Base-by-base conservation (phyloP, 108 stramenopile species). In the Chaetoceros tenuissimus region DNA sequence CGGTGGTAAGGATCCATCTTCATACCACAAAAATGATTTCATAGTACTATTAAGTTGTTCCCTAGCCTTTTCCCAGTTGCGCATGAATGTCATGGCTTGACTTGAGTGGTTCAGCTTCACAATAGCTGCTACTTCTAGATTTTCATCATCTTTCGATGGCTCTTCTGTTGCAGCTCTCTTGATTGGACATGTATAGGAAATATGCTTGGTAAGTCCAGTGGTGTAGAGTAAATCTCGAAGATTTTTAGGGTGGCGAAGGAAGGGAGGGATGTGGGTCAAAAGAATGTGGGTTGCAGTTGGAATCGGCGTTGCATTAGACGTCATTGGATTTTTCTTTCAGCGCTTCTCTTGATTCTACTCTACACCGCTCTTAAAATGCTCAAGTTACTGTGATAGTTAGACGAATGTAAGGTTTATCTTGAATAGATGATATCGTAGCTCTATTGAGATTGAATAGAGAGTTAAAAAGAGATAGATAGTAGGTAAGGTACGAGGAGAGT, bases 121-220 rank as follows among this genome's bases (percentile, higher is more conserved):
- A 5, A 40, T 13, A 5, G 34, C 34, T 40, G 34, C 34, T 5
- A 13, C 34, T 40, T 40, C 8, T 40, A 10, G 34, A 13, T 40
- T 40, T 5, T 40, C 57, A 28, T 50, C 46, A 53, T 57, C 25
- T 23, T 62, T 23, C 54, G 31, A 13, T 31, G 26, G 8, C 46
- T 68, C 71, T 24, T 50, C 56, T 13, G 40, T 53, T 16, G 18
- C 20, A 10, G 16, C 3, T 2, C 59, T 58, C 13, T 30, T 50
- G 28, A 66, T 68, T 18, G 62, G 68, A 48, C 71, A 66, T 45
- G 68, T 51, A 47, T 72, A 67, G 16, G 68, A 66, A 17, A 67
- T 72, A 0, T 67, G 67, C 0, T 66, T 67, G 1, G 55, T 22
- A 19, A 47, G 18, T 3, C 71, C 71, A 24, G 55, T 46, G 10